These are phyloP conservation scores for Trichoderma citrinoviride DNA, from an alignment of 2,329 filamentous ascomycete genomes.

Conservation along the genomic window DNA sequence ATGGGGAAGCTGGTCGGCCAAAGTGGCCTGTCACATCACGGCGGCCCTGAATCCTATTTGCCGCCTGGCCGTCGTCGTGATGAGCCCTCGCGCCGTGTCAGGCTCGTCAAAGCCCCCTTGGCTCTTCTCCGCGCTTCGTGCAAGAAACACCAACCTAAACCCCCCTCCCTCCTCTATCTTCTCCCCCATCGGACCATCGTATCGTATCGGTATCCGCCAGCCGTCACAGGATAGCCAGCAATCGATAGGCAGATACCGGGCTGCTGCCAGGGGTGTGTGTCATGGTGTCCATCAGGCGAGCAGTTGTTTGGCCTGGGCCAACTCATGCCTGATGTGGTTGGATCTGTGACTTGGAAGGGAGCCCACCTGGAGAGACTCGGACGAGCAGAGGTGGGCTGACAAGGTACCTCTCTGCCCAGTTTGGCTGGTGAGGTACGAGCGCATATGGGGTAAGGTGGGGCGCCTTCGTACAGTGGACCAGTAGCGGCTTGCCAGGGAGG, in stretches of 20 bases:
- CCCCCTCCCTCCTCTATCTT: background rate
- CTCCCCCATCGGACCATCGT: constrained; percentile 20
- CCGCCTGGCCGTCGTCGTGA: constrained; percentile 1
- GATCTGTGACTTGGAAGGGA: constrained; percentile 16
- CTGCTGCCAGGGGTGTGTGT: constrained; percentile 4
- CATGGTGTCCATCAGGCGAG: constrained; percentile 25
- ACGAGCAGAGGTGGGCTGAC: constrained; percentile 1
- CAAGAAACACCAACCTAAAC: background rate
- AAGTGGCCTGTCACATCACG: constrained; percentile 13
- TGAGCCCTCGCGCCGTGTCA: constrained; percentile 6
- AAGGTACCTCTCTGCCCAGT: constrained; percentile 11
- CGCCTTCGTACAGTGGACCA: constrained; percentile 12
- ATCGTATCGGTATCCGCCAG: constrained; percentile 22
- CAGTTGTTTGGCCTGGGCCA: constrained; percentile 4
- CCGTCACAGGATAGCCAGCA: constrained; percentile 26
- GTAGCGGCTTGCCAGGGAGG: constrained; percentile 10
- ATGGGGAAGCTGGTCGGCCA: constrained; percentile 16
- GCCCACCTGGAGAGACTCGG: background rate
- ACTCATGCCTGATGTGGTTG: constrained; percentile 22
- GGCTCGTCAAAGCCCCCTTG: background rate
- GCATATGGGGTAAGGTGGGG: background rate
- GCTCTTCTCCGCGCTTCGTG: constrained; percentile 6
- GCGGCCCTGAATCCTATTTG: constrained; percentile 15
- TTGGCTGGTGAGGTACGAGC: constrained; percentile 17
- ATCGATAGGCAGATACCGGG: constrained; percentile 23